Evolutionary conservation across 371 early-diverging fungal genomes (phyloP).

Genomic region (Mucor piriformis): DNA sequence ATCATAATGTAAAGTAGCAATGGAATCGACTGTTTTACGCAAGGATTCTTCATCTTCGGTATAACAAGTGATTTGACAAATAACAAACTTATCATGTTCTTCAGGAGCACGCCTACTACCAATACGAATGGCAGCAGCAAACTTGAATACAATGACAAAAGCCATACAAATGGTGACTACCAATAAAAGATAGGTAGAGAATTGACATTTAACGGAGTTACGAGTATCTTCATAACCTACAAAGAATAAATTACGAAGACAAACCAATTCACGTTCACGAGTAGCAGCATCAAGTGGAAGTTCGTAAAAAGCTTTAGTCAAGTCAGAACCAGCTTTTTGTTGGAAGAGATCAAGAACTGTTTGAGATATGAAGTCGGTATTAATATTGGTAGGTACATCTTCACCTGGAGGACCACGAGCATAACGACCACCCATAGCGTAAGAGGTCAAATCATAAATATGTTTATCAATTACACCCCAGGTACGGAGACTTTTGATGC

Average conservation of each 20-base stretch:
- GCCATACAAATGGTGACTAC: constrained; percentile 78
- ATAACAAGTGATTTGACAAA: constrained; percentile 93
- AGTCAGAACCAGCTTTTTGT: constrained; percentile 66
- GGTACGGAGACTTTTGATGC: constrained; percentile 38
- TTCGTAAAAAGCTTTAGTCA: constrained; percentile 59
- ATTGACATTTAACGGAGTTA: constrained; percentile 78
- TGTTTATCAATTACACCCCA: constrained; percentile 63
- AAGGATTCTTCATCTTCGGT: constrained; percentile 96
- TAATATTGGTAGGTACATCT: constrained; percentile 54
- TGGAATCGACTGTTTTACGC: constrained; percentile 90
- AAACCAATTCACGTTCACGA: constrained; percentile 50
- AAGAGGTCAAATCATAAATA: constrained; percentile 66
- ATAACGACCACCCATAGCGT: constrained; percentile 51
- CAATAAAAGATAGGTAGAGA: constrained; percentile 85
- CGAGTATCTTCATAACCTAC: constrained; percentile 89
- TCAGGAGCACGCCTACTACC: constrained; percentile 81
- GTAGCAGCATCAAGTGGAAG: constrained; percentile 33
- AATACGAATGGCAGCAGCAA: constrained; percentile 89
- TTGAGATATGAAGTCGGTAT: constrained; percentile 51
- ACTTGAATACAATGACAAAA: constrained; percentile 88
- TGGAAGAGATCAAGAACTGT: constrained; percentile 64
- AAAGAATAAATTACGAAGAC: constrained; percentile 84
- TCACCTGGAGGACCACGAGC: constrained; percentile 37
- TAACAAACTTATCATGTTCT: constrained; percentile 88
- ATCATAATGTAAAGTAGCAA: constrained; percentile 84